These are phyloP conservation scores for Gossypium schwendimanii DNA, from an alignment of 441 rosid species.

Conservation along the genomic window DNA sequence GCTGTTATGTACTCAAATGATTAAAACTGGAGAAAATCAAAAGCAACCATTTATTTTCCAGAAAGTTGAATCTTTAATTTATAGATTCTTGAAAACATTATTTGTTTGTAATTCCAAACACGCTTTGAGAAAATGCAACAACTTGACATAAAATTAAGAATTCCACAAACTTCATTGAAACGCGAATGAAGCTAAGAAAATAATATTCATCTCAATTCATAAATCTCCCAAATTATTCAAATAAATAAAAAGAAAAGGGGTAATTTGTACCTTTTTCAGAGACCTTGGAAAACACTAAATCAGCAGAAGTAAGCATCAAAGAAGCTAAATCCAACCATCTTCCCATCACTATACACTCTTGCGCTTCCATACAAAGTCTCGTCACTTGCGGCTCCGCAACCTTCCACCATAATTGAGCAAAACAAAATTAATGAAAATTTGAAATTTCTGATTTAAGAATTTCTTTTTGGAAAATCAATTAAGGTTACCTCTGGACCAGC, in stretches of 20 bases:
- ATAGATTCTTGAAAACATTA: not conserved
- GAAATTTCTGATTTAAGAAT: not conserved
- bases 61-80: not conserved
- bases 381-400: slow-evolving; percentile 74
- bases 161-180: not conserved
- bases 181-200: not conserved
- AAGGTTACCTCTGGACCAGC: slow-evolving; percentile 88
- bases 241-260: not conserved
- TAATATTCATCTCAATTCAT: not conserved
- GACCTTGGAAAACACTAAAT: slow-evolving; percentile 75
- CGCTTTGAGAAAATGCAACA: not conserved
- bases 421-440: not conserved
- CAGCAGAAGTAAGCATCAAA: slow-evolving; percentile 84
- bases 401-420: slow-evolving; percentile 22
- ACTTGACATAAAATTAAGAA: not conserved
- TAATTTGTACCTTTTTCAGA: slow-evolving; percentile 69
- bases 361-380: slow-evolving; percentile 75
- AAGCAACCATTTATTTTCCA: not conserved
- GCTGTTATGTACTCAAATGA: not conserved
- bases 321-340: slow-evolving; percentile 83
- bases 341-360: slow-evolving; percentile 50
- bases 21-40: not conserved
- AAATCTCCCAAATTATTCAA: not conserved
- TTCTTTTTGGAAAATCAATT: not conserved
- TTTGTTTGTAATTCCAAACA: not conserved